phyloP scores from a whole-genome alignment of 805 yeast genomes.

The Jamesozyma piceae region DNA sequence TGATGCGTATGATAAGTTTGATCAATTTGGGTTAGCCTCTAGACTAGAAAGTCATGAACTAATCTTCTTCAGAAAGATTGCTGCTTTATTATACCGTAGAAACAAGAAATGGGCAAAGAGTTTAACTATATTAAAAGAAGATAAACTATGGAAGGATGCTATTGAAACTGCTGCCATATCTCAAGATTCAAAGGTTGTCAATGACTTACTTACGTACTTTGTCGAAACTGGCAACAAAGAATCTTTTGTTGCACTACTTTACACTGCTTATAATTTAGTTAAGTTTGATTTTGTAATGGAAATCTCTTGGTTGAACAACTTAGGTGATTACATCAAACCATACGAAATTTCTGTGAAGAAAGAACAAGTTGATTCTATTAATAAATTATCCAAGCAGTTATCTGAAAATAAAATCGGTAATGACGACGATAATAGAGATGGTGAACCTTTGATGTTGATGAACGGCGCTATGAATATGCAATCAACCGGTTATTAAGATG shows the following conservation, averaged over 20 bases:
- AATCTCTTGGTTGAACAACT: constrained; percentile 79
- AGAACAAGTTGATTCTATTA: constrained; percentile 62
- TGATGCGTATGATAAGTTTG: constrained; percentile 85
- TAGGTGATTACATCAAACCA: constrained; percentile 82
- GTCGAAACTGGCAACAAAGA: constrained; percentile 96
- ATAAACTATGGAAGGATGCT: constrained; percentile 91
- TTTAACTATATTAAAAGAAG: constrained; percentile 77
- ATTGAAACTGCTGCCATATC: constrained; percentile 86
- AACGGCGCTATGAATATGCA: constrained; percentile 69
- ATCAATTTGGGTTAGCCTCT: constrained; percentile 83
- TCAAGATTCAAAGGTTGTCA: constrained; percentile 68
- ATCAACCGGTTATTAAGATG: constrained; percentile 61
- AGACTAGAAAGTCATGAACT: constrained; percentile 86
- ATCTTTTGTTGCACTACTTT: constrained; percentile 83
- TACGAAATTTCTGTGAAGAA: constrained; percentile 76
- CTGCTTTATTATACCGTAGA: constrained; percentile 87
- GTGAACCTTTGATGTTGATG: constrained; percentile 73
- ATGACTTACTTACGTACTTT: constrained; percentile 80
- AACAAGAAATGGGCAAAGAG: constrained; percentile 91
- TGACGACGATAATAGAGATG: constrained; percentile 42
- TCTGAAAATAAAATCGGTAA: constrained; percentile 50
- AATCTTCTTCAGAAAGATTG: constrained; percentile 90
- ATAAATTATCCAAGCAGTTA: constrained; percentile 59
- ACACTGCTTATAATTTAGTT: constrained; percentile 72
- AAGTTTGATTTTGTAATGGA: constrained; percentile 80